Conservation (phyloP, 2,329 filamentous ascomycete genomes). For the Byssothecium circinans region DNA sequence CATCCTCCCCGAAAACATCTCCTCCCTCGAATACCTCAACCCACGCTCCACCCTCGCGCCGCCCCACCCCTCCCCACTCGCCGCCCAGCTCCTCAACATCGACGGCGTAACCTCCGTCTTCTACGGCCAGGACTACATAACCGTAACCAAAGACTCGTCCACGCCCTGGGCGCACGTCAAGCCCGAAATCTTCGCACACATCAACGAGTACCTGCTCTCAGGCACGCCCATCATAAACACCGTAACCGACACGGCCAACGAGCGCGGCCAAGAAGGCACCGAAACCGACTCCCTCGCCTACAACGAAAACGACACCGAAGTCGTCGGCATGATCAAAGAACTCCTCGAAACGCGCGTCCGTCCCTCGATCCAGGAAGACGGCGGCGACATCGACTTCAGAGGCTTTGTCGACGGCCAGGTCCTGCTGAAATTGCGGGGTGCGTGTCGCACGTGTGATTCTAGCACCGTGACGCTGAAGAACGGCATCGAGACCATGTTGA, state of each 20-base stretch:
- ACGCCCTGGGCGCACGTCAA: slow-evolving; percentile 94
- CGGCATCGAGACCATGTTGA: slow-evolving; percentile 97
- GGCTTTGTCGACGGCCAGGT: slow-evolving; percentile 87
- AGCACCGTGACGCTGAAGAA: slow-evolving; percentile 97
- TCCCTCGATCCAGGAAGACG: slow-evolving; percentile 95
- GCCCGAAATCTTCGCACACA: slow-evolving; percentile 91
- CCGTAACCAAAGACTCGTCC: slow-evolving; percentile 85
- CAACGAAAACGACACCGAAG: slow-evolving; percentile 88
- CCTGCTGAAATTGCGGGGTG: slow-evolving; percentile 83
- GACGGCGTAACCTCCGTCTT: slow-evolving; percentile 95
- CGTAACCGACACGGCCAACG: slow-evolving; percentile 59
- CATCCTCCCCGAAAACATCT: slow-evolving; percentile 74
- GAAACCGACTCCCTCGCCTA: slow-evolving; percentile 75
- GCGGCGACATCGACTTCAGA: slow-evolving; percentile 93
- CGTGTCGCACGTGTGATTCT: slow-evolving; percentile 93
- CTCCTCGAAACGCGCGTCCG: slow-evolving; percentile 91
- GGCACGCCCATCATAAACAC: slow-evolving; percentile 80
- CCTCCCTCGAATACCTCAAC: slow-evolving; percentile 83
- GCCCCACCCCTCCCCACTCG: slow-evolving; percentile 87
- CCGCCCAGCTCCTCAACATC: slow-evolving; percentile 85
- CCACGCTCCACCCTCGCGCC: slow-evolving; percentile 86
- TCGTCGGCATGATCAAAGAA: slow-evolving; percentile 98
- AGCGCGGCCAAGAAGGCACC: slow-evolving; percentile 53
- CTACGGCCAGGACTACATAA: slow-evolving; percentile 95
- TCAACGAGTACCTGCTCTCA: slow-evolving; percentile 86